Evolutionary conservation across 495 filamentous ascomycete species (phyloP), one percentile per base, ranked within the genome.

Genomic region (Aspergillus conjunctus): DNA sequence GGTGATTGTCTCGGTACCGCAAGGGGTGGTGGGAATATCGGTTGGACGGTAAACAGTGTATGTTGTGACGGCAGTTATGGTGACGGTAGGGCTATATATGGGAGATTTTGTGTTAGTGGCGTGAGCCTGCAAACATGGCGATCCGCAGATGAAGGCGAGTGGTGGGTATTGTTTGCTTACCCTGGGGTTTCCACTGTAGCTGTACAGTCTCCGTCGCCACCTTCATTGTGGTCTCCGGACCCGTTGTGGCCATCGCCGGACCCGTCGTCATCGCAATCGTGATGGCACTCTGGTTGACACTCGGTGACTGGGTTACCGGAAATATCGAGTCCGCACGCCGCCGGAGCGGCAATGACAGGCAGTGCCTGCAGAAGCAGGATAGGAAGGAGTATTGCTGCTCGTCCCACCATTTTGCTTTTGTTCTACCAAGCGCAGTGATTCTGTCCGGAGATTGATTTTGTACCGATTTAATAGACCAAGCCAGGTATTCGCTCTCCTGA

Each of bases 1-100:
- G 14, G 32, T 55, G 18, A 44, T 43, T 43, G 33, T 39, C 17
- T 54, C 33, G 32, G 32, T 54, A 37, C 33, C 52, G 20, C 44
- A 46, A 17, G 44, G 44, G n/a, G n/a, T 21, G 20, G 18, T 46
- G 44, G 44, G 44, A 5, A 21, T 46, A 46, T 26, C 31, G 14
- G 50, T 52, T 34, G 50, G 50, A 21, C 50, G 14, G 54, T 31
- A 14, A 56, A 48, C 37, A 30, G 33, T 34, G 30, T 39, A 33
- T 4, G 54, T 56, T 12, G 54, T 56, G 54, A 34, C 31, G 26
- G 41, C 39, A 46, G 54, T 56, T 7, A 56, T 46, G 41, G 37
- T 54, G 31, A 41, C 17, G 10, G 51, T 54, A 54, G 51, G 33
- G 14, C 51, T 54, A 12, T 3, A 49, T 5, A 39, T 39, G 34